Evolutionary conservation across 306 rosid species (phyloP), one percentile per base, ranked within the genome.

Genomic region (Erythrophleum fordii): DNA sequence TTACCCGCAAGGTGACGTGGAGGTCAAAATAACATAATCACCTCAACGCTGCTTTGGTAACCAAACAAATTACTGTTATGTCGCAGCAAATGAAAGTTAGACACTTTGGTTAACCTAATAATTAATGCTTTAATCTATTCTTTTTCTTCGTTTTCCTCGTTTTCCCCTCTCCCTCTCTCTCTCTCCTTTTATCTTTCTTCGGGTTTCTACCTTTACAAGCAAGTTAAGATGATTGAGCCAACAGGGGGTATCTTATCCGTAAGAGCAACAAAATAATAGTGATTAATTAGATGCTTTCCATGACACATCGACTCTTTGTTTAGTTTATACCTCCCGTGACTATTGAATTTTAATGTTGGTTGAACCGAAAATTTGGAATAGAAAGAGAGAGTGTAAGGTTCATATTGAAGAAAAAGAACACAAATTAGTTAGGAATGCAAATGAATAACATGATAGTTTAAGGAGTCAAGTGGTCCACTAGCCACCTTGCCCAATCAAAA

Each of bases 141-240:
- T 56, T 68, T 65, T 66, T 11, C 48, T 61, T 61, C 20, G 10
- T 35, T n/a, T 8, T 2, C 26, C 18, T 2, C 46, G n/a, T n/a
- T n/a, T n/a, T n/a, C 46, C 46, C 1, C 46, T 31, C 4, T 4
- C 35, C 35, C 4, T 4, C 35, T 42, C 13, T 9, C 48, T 42
- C 48, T 42, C 13, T 55, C 52, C 51, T 56, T 41, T 5, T 6
- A 0, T 4, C 11, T 31, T 2, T 59, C 52, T 26, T 61, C 34
- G 37, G 45, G 42, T 29, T 59, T 68, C 72, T 69, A 59, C 44
- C 86, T 85, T 85, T 72, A 82, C 73, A 60, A 81, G 86, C 75
- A 88, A 85, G 91, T 67, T 78, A 85, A 75, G 85, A 82, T 88
- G 86, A 88, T 88, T 80, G 89, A 80, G 34, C 81, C 51, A 81